These are phyloP conservation scores for Wickerhamiella galacta DNA, from an alignment of 805 yeast species.

Conservation along the genomic window DNA sequence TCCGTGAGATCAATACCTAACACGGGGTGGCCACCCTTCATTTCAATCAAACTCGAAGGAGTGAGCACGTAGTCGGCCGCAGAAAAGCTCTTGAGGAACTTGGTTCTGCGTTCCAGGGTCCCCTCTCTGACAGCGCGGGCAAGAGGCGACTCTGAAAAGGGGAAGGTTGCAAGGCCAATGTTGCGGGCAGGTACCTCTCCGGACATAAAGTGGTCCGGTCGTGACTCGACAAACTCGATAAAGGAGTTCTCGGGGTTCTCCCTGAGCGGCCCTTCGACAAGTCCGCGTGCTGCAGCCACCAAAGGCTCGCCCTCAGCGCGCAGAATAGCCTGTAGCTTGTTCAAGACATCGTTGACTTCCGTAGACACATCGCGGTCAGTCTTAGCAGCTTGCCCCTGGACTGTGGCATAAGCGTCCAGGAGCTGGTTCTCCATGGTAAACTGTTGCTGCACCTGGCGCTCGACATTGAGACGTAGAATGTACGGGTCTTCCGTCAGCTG, in stretches of 20 bases:
- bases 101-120: conserved; percentile 72
- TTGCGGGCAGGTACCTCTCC: conserved; percentile 45
- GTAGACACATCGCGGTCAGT: conserved; percentile 73
- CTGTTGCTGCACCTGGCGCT: conserved; percentile 62
- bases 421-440: conserved; percentile 69
- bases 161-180: conserved; percentile 40
- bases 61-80: conserved; percentile 45
- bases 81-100: conserved; percentile 79
- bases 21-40: conserved; percentile 31
- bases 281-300: conserved; percentile 39
- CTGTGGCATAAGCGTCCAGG: conserved; percentile 74
- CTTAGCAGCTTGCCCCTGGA: conserved; percentile 76
- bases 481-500: conserved; percentile 45
- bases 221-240: conserved; percentile 64
- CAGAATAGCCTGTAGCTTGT: conserved; percentile 50
- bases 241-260: conserved; percentile 76
- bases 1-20: conserved; percentile 24
- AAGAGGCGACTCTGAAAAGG: conserved; percentile 51
- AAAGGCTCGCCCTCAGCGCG: conserved; percentile 26
- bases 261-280: conserved; percentile 58
- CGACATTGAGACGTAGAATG: conserved; percentile 51
- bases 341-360: conserved; percentile 71
- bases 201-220: conserved; percentile 47
- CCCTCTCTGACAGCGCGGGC: conserved; percentile 61
- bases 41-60: conserved; percentile 76